A percentile compares a stretch with the other conserved stretches of the same genome.
Evolutionary conservation across 306 rosid species (phyloP).

Genomic region (Boehmeria nivea): DNA sequence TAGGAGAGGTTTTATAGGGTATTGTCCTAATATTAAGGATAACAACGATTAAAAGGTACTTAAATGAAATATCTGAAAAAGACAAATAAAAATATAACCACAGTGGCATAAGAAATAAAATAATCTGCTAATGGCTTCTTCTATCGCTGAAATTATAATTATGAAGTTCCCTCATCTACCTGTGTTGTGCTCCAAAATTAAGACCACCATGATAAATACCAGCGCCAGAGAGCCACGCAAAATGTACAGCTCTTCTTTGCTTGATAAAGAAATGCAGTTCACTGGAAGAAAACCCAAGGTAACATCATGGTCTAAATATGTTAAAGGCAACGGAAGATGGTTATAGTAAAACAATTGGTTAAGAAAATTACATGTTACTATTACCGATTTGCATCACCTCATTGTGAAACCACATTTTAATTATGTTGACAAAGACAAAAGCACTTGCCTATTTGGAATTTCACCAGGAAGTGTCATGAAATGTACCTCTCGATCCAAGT

Average conservation of each 20-base stretch:
- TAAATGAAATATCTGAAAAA: constrained; percentile 16
- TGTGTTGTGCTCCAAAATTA: constrained; percentile 80
- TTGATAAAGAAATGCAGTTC: constrained; percentile 89
- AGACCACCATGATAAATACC: constrained; percentile 92
- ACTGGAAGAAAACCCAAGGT: constrained; percentile 34
- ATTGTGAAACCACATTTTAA: constrained; percentile 8
- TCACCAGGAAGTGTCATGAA: constrained; percentile 99
- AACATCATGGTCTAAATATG: neutral
- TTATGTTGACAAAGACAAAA: constrained; percentile 2
- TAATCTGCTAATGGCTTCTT: neutral
- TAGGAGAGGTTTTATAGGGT: constrained; percentile 11
- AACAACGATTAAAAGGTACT: constrained; percentile 14
- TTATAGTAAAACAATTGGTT: neutral
- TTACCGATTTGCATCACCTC: constrained; percentile 9
- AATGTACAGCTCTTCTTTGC: constrained; percentile 94
- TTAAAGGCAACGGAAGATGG: constrained; percentile 5
- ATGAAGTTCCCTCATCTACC: constrained; percentile 39
- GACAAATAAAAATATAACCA: neutral
- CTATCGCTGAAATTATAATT: constrained; percentile 10
- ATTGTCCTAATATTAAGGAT: neutral
- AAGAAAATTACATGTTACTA: neutral
- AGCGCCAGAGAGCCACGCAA: constrained; percentile 99
- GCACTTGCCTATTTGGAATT: constrained; percentile 79
- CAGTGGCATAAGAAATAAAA: constrained; percentile 12
- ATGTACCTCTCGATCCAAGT: constrained; percentile 75